These are phyloP conservation scores for Hysterangium stoloniferum DNA, from an alignment of 768 basidiomycete genomes.

Conservation along the genomic window DNA sequence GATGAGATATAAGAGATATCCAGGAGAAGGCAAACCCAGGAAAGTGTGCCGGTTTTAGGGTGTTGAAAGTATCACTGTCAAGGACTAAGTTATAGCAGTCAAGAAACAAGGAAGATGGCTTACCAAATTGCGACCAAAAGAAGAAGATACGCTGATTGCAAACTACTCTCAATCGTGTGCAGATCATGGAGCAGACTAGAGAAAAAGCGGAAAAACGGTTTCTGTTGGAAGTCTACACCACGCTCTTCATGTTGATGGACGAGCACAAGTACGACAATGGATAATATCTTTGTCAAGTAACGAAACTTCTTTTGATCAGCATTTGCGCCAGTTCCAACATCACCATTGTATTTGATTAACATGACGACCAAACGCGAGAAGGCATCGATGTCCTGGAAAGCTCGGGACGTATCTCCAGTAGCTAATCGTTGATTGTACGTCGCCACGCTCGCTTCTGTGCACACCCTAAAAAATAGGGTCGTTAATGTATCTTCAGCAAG, in stretches of 20 bases:
- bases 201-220: slow-evolving; percentile 98
- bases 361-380: slow-evolving; percentile 92
- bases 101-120: slow-evolving; percentile 13
- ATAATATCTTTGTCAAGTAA: slow-evolving; percentile 93
- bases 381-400: slow-evolving; percentile 92
- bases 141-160: slow-evolving; percentile 87
- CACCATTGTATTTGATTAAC: slow-evolving; percentile 99
- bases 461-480: slow-evolving; percentile 97
- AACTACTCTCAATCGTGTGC: slow-evolving; percentile 72
- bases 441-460: slow-evolving; percentile 88
- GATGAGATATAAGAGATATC: slow-evolving; percentile 93
- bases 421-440: slow-evolving; percentile 69
- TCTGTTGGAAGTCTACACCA: slow-evolving; percentile 85
- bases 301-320: slow-evolving; percentile 94
- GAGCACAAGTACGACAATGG: slow-evolving; percentile 92
- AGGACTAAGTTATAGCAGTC: slow-evolving; percentile 15
- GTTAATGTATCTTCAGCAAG: slow-evolving; percentile 93
- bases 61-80: slow-evolving; percentile 86
- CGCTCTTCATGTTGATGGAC: slow-evolving; percentile 95
- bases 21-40: slow-evolving; percentile 98
- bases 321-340: slow-evolving; percentile 78
- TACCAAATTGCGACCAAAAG: slow-evolving; percentile 84
- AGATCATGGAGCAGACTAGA: slow-evolving; percentile 92
- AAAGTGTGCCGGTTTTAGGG: slow-evolving; percentile 92
- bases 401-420: slow-evolving; percentile 62